These are phyloP conservation scores for Clarireedia hainanense DNA, from an alignment of 2,329 filamentous ascomycete genomes.

Conservation along the genomic window DNA sequence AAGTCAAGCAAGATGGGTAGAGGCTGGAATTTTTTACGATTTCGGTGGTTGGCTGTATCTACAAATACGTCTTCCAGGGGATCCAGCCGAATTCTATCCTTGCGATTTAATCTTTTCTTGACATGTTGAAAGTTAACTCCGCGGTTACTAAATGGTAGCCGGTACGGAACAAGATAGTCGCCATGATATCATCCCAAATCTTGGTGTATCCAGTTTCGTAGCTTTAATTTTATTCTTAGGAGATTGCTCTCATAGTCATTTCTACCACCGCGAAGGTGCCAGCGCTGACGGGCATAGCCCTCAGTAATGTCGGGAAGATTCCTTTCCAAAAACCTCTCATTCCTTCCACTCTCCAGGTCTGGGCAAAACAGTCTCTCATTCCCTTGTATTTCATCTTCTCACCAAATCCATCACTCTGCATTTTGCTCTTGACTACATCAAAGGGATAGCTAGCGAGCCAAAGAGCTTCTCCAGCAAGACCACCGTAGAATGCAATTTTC, in stretches of 20 bases:
- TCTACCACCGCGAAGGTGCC: conserved; percentile 90
- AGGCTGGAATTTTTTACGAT: too few species aligned
- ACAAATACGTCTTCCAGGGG: too few species aligned
- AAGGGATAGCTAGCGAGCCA: conserved; percentile 94
- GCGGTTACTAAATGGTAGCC: too few species aligned
- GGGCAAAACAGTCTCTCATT: conserved; percentile 83
- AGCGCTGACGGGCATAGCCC: conserved; percentile 94
- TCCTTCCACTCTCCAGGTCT: conserved; percentile 74
- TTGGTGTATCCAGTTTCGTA: too few species aligned
- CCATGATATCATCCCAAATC: too few species aligned
- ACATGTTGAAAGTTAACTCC: too few species aligned
- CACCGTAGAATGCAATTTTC: conserved; percentile 89
- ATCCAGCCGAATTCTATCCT: too few species aligned
- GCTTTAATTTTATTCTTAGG: conserved; percentile 23
- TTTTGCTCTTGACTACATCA: conserved; percentile 98
- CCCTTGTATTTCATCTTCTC: conserved; percentile 59
- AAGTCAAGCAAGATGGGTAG: too few species aligned
- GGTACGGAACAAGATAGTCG: too few species aligned
- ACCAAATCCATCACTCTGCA: conserved; percentile 95
- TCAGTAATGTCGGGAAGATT: conserved; percentile 78
- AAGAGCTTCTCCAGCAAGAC: conserved; percentile 84
- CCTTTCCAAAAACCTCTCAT: conserved; percentile 89
- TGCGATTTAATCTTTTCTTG: too few species aligned
- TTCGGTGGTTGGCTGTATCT: too few species aligned
- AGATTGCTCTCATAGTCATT: conserved; percentile 56